These are phyloP conservation scores for Pseudisothecium myosuroides DNA, from an alignment of 225 moss, liverwort and hornwort genomes.

Conservation along the genomic window DNA sequence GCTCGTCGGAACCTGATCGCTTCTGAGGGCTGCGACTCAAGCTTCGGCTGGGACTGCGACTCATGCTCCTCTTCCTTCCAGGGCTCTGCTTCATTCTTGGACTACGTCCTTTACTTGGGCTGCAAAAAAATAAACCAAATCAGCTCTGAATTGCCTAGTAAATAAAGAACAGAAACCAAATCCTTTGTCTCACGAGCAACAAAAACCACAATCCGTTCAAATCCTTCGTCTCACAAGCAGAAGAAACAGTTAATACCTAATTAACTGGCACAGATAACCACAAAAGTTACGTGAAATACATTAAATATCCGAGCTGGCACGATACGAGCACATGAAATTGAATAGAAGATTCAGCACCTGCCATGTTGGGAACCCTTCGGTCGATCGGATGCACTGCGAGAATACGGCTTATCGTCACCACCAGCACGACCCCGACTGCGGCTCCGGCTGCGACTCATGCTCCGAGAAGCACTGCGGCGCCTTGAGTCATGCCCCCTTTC, in stretches of 20 bases:
- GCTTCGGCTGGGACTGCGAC: slow-evolving; percentile 60
- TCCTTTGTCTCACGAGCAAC: not conserved
- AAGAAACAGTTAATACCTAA: not conserved
- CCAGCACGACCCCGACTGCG: slow-evolving; percentile 40
- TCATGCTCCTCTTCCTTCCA: slow-evolving; percentile 10
- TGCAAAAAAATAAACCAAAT: slow-evolving; percentile 7
- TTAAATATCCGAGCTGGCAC: not conserved
- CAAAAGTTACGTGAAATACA: not conserved
- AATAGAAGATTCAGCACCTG: not conserved
- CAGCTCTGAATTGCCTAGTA: not conserved
- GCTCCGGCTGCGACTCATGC: slow-evolving; percentile 51
- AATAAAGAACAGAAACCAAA: not conserved
- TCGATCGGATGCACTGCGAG: slow-evolving; percentile 31
- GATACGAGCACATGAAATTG: not conserved
- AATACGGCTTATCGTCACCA: slow-evolving; percentile 34
- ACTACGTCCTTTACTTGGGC: slow-evolving; percentile 38
- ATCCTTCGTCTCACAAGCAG: not conserved
- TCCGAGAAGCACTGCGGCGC: slow-evolving; percentile 63
- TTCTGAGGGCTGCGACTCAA: slow-evolving; percentile 50
- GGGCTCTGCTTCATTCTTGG: slow-evolving; percentile 14
- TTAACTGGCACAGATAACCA: not conserved
- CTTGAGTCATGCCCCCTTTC: slow-evolving; percentile 42
- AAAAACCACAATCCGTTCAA: too few relatives aligned
- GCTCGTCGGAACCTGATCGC: slow-evolving; percentile 44
- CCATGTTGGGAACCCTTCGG: slow-evolving; percentile 39